These are phyloP conservation scores for Sonneratia alba DNA, from an alignment of 345 rosid species.

Conservation along the genomic window DNA sequence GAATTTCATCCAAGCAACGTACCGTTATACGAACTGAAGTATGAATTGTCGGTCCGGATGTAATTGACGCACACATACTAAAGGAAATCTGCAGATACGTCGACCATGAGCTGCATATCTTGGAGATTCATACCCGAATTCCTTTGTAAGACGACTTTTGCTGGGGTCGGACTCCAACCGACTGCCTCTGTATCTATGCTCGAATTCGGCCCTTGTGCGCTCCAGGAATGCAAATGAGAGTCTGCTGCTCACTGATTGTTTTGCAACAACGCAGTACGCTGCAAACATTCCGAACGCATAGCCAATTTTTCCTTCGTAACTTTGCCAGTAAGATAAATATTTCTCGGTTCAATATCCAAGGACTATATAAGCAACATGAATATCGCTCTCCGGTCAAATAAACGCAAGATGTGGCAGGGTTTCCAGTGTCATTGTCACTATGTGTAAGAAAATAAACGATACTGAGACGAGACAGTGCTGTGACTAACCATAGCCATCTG, in stretches of 20 bases:
- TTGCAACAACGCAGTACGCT: constrained; percentile 13
- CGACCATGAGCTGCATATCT: not conserved
- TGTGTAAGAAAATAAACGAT: not conserved
- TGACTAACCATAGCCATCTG: constrained; percentile 12
- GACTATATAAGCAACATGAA: no score
- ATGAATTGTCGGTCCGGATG: no score
- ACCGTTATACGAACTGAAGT: no score
- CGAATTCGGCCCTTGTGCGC: constrained; percentile 7
- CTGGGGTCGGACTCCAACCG: not conserved
- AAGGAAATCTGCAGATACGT: no score
- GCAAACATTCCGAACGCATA: not conserved
- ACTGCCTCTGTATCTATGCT: constrained; percentile 8
- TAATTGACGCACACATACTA: no score
- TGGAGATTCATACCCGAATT: constrained; percentile 10
- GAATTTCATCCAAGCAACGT: not conserved
- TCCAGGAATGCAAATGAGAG: constrained; percentile 7
- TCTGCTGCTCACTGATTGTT: constrained; percentile 10
- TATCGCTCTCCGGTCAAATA: no score
- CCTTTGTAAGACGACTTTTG: constrained; percentile 7
- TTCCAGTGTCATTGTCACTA: no score
- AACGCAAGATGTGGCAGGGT: no score
- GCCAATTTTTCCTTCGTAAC: not conserved
- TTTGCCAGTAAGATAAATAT: not conserved
- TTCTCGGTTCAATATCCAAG: no score
- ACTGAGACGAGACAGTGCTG: not conserved